Conservation (phyloP, 768 basidiomycete species). For the Trametes villosa region DNA sequence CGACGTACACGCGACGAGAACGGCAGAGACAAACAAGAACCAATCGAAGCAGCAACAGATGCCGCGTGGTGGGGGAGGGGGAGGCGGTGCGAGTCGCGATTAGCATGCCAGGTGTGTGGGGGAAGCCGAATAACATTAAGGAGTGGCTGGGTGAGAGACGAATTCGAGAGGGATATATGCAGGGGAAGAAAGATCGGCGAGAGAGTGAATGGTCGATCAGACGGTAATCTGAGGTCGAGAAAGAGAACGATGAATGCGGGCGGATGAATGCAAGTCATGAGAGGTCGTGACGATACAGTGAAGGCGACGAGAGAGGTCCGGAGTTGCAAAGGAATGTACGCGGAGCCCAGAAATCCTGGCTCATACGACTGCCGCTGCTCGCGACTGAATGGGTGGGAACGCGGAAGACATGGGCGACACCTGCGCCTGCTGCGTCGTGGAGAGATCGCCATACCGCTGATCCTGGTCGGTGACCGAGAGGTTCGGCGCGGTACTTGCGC, state of each 20-base stretch:
- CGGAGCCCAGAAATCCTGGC: not conserved
- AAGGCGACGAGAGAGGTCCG: not conserved
- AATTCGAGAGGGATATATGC: not conserved
- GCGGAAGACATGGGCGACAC: constrained; percentile 85
- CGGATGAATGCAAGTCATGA: constrained; percentile 14
- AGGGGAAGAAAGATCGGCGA: not conserved
- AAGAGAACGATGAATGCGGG: too few species aligned
- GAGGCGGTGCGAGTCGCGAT: not conserved
- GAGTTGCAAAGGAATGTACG: not conserved
- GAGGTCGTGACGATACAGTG: constrained; percentile 9
- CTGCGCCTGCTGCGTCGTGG: constrained; percentile 50
- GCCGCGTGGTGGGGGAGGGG: not conserved
- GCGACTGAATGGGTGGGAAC: constrained; percentile 55
- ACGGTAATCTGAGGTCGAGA: not conserved
- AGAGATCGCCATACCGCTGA: constrained; percentile 36
- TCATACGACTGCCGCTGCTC: constrained; percentile 28
- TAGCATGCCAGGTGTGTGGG: constrained; percentile 9
- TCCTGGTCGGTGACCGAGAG: constrained; percentile 26
- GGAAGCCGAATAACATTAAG: constrained; percentile 12
- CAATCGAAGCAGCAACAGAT: not conserved
- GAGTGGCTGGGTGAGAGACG: not conserved
- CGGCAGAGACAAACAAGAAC: not conserved
- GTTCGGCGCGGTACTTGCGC: constrained; percentile 37
- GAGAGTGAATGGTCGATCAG: constrained; percentile 2
- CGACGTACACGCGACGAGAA: constrained; percentile 11